These are phyloP conservation scores for Vaccinium corymbosum DNA, from an alignment of 148 eudicot genomes.

Conservation along the genomic window DNA sequence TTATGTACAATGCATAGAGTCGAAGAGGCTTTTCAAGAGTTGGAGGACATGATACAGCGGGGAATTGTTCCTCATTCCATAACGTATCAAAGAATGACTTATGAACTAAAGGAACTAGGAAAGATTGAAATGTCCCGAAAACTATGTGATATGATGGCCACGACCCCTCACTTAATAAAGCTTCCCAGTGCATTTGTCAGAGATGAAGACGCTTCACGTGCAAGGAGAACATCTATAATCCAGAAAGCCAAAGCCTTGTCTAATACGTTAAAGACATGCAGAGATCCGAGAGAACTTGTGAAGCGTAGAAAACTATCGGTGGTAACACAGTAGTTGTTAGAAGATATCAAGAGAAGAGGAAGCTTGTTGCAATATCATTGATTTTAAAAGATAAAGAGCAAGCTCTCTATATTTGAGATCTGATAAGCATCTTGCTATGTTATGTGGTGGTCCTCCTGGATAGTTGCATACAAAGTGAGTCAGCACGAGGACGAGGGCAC, in stretches of 20 bases:
- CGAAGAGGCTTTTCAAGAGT: slow-evolving; percentile 56
- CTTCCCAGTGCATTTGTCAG: slow-evolving; percentile 35
- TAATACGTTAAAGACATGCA: slow-evolving; percentile 42
- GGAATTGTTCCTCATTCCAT: slow-evolving; percentile 53
- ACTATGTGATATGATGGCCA: slow-evolving; percentile 38
- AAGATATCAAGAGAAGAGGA: slow-evolving; percentile 11
- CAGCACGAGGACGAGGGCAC: not conserved
- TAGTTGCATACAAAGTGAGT: not conserved
- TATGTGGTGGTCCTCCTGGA: not conserved
- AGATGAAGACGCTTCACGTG: slow-evolving; percentile 26
- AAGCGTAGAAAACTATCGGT: slow-evolving; percentile 26
- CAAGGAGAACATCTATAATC: slow-evolving; percentile 43
- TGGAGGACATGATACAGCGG: slow-evolving; percentile 51
- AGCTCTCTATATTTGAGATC: not conserved
- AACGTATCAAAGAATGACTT: slow-evolving; percentile 43
- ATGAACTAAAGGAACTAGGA: slow-evolving; percentile 50
- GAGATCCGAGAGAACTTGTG: slow-evolving; percentile 32
- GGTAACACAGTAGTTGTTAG: slow-evolving; percentile 14
- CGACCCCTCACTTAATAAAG: slow-evolving; percentile 41
- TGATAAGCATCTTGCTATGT: not conserved
- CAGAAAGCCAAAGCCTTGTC: slow-evolving; percentile 59
- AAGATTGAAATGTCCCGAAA: slow-evolving; percentile 35
- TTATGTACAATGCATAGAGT: slow-evolving; percentile 41
- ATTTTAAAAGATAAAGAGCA: not conserved
- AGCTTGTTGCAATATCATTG: not conserved